Conservation (phyloP, 2,329 filamentous ascomycete species). For the Rhinocladiella mackenziei region DNA sequence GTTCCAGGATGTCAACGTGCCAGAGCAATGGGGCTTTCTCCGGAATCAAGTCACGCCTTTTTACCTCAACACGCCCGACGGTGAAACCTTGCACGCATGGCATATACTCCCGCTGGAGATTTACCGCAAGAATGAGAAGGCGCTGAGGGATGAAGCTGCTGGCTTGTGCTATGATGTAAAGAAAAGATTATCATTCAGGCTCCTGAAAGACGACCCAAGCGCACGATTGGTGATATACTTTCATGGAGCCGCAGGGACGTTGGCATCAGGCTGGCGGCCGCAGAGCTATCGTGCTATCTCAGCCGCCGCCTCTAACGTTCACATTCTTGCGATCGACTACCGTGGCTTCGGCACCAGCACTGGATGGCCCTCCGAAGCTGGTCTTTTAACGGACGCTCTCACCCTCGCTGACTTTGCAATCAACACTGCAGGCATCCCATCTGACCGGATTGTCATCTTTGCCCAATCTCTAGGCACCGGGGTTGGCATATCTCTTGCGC, state of each 20-base stretch:
- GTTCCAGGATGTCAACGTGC: constrained; percentile 49
- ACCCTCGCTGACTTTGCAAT: constrained; percentile 54
- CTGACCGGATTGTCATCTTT: constrained; percentile 56
- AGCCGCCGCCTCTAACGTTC: constrained; percentile 50
- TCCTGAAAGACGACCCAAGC: constrained; percentile 46
- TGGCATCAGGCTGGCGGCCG: constrained; percentile 54
- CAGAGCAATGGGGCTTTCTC: constrained; percentile 49
- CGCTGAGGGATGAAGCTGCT: constrained; percentile 40
- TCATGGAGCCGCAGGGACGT: constrained; percentile 55
- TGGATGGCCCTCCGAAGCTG: constrained; percentile 53
- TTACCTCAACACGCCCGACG: constrained; percentile 37
- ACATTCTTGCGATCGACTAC: constrained; percentile 64
- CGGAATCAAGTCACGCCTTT: constrained; percentile 50
- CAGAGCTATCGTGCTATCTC: constrained; percentile 55
- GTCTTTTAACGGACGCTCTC: constrained; percentile 53
- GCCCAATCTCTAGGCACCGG: constrained; percentile 59
- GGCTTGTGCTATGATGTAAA: constrained; percentile 37
- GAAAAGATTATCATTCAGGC: constrained; percentile 38
- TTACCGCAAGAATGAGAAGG: constrained; percentile 43
- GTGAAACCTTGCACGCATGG: constrained; percentile 45
- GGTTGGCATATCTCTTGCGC: constrained; percentile 45
- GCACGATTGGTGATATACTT: constrained; percentile 49
- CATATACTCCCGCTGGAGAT: constrained; percentile 47
- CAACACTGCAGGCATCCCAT: constrained; percentile 49
- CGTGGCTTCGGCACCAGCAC: constrained; percentile 76